phyloP scores from a whole-genome alignment of 140 eudicot genomes.

The Senecio squalidus region DNA sequence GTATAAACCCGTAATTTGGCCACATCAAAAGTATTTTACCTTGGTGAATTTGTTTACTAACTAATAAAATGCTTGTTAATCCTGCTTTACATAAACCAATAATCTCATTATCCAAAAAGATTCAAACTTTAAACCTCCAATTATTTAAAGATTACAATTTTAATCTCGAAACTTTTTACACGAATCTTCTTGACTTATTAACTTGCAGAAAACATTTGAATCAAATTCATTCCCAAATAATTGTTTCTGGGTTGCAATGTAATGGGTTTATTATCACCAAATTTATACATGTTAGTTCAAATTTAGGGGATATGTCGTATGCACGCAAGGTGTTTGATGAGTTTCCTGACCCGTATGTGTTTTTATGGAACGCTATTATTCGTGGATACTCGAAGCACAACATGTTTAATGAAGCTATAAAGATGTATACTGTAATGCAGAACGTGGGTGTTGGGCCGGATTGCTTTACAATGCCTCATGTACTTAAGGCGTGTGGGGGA shows the following conservation, averaged over 20 bases:
- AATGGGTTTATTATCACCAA: slow-evolving; percentile 68
- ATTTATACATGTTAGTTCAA: slow-evolving; percentile 39
- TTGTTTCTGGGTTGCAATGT: slow-evolving; percentile 30
- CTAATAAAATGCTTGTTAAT: slow-evolving; percentile 31
- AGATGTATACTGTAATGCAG: slow-evolving; percentile 53
- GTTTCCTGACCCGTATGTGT: slow-evolving; percentile 68
- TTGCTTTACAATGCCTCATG: slow-evolving; percentile 58
- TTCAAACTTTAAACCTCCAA: slow-evolving; percentile 14
- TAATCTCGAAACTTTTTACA: slow-evolving; percentile 42
- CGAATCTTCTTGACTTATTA: slow-evolving; percentile 46
- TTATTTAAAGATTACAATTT: slow-evolving; percentile 1
- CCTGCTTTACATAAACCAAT: slow-evolving; percentile 15
- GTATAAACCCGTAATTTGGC: too few species aligned
- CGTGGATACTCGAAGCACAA: slow-evolving; percentile 46
- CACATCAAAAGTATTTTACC: too few species aligned
- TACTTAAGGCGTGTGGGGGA: slow-evolving; percentile 68
- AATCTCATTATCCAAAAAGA: slow-evolving; percentile 4
- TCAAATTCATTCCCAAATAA: slow-evolving; percentile 53
- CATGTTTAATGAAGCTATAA: slow-evolving; percentile 38
- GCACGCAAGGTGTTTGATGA: slow-evolving; percentile 81
- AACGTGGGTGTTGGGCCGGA: slow-evolving; percentile 49
- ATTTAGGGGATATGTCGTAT: slow-evolving; percentile 38
- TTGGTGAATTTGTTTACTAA: neutral
- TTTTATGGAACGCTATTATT: slow-evolving; percentile 77
- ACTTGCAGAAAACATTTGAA: slow-evolving; percentile 35